Evolutionary conservation across 768 basidiomycete genomes (phyloP), one percentile per base, ranked within the genome.

Genomic region (Clavulina sp.): DNA sequence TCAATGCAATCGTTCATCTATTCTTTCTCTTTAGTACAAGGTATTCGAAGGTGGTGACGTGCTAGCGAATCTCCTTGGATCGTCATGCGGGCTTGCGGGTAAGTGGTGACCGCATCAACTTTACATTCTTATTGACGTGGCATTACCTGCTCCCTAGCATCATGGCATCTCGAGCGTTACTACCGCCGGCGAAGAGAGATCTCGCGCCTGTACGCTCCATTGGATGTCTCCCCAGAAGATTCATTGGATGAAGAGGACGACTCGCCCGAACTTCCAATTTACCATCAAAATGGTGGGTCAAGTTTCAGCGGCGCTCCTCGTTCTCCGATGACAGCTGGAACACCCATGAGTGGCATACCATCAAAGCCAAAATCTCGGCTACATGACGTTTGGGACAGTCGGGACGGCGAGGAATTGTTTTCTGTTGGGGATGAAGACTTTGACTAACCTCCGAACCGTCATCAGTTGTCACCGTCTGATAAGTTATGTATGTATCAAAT

Each of bases 131-230:
- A 34, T 23, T 16, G 40, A 18, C 36, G 24, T 31, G 26, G 29
- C 34, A 3, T 24, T 50, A 5, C 16, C 29, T 9, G 19, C 2
- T 30, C 5, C 13, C 16, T 38, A 60, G 59, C 56, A n/a, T 53
- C 60, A 0, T 87, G 77, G 61, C 65, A 84, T 54, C 62, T 83
- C 46, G 86, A 89, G 60, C 71, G 70, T 40, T 76, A 86, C 58
- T 81, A 89, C 61, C 80, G 86, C 24, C 74, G 76, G 54, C 71
- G 86, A 58, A 75, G 81, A 65, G 86, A 89, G 82, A 88, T 88
- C 54, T 70, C 77, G 19, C 77, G 83, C 3, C 68, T 89, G 3
- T 89, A 89, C 63, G 77, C 74, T 38, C 85, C 85, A 0, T 67
- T 89, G 31, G 48, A 49, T 33, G 28, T 16, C 13, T 7, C 16